Evolutionary conservation across 2,329 filamentous ascomycete species (phyloP).

Genomic region (Aureobasidium namibiae): DNA sequence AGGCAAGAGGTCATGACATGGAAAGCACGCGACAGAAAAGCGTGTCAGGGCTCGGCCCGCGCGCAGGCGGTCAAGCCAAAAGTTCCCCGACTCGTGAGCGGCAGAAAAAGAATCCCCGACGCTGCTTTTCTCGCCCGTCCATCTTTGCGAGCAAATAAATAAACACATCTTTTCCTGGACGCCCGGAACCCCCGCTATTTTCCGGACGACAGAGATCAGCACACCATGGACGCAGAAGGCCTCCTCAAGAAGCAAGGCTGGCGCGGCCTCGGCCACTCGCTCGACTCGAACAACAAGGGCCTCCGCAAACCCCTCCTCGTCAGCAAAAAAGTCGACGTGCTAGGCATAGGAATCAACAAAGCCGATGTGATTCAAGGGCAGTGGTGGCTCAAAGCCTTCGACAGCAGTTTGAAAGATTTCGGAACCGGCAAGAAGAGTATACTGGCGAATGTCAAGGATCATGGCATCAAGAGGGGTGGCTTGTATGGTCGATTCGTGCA

Average conservation of each 20-base stretch:
- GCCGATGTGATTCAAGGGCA: conserved; percentile 61
- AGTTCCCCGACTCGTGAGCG: neutral
- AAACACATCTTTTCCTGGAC: neutral
- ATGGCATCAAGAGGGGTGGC: conserved; percentile 42
- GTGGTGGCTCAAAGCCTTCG: conserved; percentile 96
- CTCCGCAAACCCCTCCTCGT: conserved; percentile 77
- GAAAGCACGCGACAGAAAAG: neutral
- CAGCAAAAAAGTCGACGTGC: conserved; percentile 69
- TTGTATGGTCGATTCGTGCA: conserved; percentile 80
- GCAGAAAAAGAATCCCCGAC: conserved; percentile 6
- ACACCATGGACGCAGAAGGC: conserved; percentile 70
- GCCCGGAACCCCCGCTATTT: neutral
- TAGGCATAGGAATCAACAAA: conserved; percentile 73
- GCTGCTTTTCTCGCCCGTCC: neutral
- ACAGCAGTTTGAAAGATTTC: conserved; percentile 77
- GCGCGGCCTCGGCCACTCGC: conserved; percentile 79
- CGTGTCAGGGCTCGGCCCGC: neutral
- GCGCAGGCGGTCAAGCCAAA: neutral
- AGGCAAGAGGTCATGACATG: neutral
- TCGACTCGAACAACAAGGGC: conserved; percentile 67
- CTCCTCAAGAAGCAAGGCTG: conserved; percentile 82
- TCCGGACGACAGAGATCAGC: neutral
- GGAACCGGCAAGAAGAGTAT: conserved; percentile 53
- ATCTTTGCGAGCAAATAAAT: neutral
- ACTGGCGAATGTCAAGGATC: conserved; percentile 36